Evolutionary conservation across 2,329 filamentous ascomycete genomes (phyloP).

Genomic region (Leptographium galeiforme): DNA sequence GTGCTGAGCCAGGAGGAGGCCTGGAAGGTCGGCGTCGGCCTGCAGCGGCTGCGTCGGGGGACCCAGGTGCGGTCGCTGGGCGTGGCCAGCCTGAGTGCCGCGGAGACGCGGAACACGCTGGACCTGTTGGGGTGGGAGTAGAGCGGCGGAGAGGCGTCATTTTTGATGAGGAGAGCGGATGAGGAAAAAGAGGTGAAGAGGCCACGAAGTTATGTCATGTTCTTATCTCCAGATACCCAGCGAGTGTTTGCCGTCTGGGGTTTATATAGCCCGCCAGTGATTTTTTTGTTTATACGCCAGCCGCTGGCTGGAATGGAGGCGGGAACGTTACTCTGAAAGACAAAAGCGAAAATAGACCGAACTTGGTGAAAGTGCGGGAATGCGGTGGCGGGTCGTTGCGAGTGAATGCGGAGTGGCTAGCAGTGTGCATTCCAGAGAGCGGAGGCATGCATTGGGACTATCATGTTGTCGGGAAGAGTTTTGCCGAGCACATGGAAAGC

Average conservation of each 20-base stretch:
- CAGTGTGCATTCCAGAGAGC: not conserved
- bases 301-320: constrained; percentile 1
- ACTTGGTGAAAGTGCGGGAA: not conserved
- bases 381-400: not conserved
- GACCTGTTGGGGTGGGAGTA: constrained; percentile 43
- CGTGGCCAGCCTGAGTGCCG: constrained; percentile 39
- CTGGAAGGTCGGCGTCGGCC: constrained; percentile 52
- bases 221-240: constrained; percentile 6
- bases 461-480: no score
- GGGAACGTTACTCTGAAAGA: not conserved
- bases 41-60: constrained; percentile 47
- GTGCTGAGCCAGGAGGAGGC: constrained; percentile 50
- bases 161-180: not conserved
- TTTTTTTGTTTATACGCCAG: constrained; percentile 1
- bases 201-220: constrained; percentile 1
- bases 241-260: constrained; percentile 1
- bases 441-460: no score
- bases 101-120: constrained; percentile 41
- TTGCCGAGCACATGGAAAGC: no score
- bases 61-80: constrained; percentile 46
- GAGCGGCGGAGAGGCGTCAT: not conserved
- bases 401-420: not conserved
- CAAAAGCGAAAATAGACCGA: not conserved
- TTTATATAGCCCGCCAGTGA: constrained; percentile 1
- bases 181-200: not conserved